Percentiles rank a stretch among this genome's conserved stretches.
phyloP scores from a whole-genome alignment of 2,329 filamentous ascomycete genomes.

The Penicillium sp. region DNA sequence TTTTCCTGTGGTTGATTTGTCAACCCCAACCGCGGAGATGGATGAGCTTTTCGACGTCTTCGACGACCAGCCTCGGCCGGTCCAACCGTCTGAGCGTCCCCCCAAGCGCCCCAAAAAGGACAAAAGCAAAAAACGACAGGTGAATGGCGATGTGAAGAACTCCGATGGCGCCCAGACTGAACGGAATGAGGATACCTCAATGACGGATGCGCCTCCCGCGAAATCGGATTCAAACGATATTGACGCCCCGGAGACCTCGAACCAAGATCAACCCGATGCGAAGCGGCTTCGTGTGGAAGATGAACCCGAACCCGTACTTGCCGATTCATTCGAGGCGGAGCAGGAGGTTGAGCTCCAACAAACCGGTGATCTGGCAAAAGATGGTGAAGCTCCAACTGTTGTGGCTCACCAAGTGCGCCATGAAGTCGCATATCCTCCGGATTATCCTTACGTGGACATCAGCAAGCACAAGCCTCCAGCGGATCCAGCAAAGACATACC shows the following conservation, averaged over 20 bases:
- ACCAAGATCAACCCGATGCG: conserved; percentile 39
- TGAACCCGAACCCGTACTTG: conserved; percentile 77
- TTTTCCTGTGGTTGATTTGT: conserved; percentile 17
- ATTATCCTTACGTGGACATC: conserved; percentile 93
- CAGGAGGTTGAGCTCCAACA: conserved; percentile 87
- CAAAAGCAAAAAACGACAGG: conserved; percentile 81
- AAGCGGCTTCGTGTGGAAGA: conserved; percentile 55
- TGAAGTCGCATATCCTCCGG: conserved; percentile 90
- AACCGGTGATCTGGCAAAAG: conserved; percentile 66
- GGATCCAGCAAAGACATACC: conserved; percentile 78
- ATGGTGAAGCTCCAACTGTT: conserved; percentile 65
- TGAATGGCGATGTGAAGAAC: conserved; percentile 74
- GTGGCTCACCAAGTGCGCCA: conserved; percentile 97
- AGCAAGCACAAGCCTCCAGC: conserved; percentile 90
- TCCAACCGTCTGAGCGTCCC: conserved; percentile 30
- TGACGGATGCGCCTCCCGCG: conserved; percentile 22
- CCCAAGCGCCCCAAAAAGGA: conserved; percentile 52
- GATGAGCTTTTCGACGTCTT: conserved; percentile 84
- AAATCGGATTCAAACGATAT: conserved; percentile 18
- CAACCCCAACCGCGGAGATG: conserved; percentile 49
- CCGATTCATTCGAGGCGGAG: conserved; percentile 92
- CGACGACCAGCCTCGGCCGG: conserved; percentile 63
- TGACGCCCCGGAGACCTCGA: conserved; percentile 20
- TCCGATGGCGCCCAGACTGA: conserved; percentile 30
- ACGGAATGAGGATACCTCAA: conserved; percentile 30